phyloP scores from a whole-genome alignment of 139 green algal species.

The Parachlorella kessleri region DNA sequence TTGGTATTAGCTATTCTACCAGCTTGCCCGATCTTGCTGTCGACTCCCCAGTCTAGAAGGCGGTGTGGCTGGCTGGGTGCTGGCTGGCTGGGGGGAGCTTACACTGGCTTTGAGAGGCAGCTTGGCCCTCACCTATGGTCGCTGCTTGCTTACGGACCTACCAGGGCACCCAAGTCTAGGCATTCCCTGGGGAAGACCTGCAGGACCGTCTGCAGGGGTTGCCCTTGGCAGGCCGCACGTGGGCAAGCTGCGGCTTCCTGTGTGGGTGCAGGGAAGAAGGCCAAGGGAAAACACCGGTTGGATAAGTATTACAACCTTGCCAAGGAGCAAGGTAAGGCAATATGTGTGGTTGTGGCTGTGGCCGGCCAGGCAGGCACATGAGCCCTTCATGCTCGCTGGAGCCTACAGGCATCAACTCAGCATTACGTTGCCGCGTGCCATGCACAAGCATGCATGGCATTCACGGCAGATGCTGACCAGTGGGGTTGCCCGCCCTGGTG shows the following conservation, averaged over 20 bases:
- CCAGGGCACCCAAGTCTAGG: not conserved
- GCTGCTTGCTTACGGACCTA: not conserved
- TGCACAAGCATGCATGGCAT: not conserved
- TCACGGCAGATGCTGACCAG: slow-evolving; percentile 4
- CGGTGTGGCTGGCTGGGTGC: too few relatives aligned
- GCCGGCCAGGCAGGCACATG: not conserved
- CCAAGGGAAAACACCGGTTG: slow-evolving; percentile 88
- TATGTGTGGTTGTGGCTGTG: not conserved
- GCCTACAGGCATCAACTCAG: too few relatives aligned
- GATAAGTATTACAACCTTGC: slow-evolving; percentile 99
- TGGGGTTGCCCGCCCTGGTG: not conserved
- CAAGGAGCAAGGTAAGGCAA: slow-evolving; percentile 90
- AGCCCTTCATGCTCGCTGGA: not conserved
- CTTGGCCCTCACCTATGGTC: not conserved
- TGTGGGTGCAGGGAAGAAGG: slow-evolving; percentile 53
- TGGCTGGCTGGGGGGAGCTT: too few relatives aligned
- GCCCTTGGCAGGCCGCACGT: too few relatives aligned
- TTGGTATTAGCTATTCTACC: too few relatives aligned
- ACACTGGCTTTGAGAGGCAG: too few relatives aligned
- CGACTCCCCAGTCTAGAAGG: too few relatives aligned
- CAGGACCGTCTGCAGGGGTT: too few relatives aligned
- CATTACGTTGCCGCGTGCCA: not conserved
- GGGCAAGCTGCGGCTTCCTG: not conserved
- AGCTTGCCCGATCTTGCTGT: too few relatives aligned
- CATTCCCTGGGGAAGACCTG: too few relatives aligned